Percentiles rank a stretch among this genome's conserved stretches.
These are phyloP conservation scores for Curvularia lunata DNA, from an alignment of 2,329 filamentous ascomycete genomes.

Conservation along the genomic window DNA sequence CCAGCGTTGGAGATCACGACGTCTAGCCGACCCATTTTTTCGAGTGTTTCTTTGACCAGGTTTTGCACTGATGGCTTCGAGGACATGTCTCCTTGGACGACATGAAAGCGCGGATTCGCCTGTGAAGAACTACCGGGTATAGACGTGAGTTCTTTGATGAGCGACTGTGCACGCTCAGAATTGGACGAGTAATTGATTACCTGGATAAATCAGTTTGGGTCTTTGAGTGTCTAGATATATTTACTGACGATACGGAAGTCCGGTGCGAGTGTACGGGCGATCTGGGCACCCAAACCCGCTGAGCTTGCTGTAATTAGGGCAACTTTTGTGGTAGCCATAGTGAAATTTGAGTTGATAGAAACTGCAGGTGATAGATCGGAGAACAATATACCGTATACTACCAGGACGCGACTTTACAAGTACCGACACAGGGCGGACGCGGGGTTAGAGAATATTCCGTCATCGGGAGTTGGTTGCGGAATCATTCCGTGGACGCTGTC, in stretches of 20 bases:
- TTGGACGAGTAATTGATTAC: constrained; percentile 58
- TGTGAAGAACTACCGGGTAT: constrained; percentile 43
- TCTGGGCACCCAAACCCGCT: constrained; percentile 57
- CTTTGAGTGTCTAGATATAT: background rate
- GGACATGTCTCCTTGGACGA: constrained; percentile 56
- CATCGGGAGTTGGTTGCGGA: constrained; percentile 5
- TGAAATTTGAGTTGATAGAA: background rate
- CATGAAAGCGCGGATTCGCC: constrained; percentile 48
- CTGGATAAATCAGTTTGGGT: constrained; percentile 27
- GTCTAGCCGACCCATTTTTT: constrained; percentile 56
- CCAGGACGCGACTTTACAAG: background rate
- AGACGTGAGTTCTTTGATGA: constrained; percentile 52
- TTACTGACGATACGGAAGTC: constrained; percentile 54
- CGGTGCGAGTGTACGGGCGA: constrained; percentile 55
- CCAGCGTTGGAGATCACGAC: constrained; percentile 61
- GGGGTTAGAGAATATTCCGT: constrained; percentile 7
- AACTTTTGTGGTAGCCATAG: constrained; percentile 52
- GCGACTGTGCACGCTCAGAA: constrained; percentile 47
- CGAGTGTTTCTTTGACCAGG: constrained; percentile 54
- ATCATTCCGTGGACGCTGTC: constrained; percentile 4
- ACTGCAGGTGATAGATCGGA: background rate
- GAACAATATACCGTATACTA: background rate
- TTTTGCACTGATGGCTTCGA: constrained; percentile 51
- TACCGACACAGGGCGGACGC: constrained; percentile 7
- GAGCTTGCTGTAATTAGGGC: constrained; percentile 58